phyloP scores from a whole-genome alignment of 176 grass and related monocot genomes.

The Musa beccarii region DNA sequence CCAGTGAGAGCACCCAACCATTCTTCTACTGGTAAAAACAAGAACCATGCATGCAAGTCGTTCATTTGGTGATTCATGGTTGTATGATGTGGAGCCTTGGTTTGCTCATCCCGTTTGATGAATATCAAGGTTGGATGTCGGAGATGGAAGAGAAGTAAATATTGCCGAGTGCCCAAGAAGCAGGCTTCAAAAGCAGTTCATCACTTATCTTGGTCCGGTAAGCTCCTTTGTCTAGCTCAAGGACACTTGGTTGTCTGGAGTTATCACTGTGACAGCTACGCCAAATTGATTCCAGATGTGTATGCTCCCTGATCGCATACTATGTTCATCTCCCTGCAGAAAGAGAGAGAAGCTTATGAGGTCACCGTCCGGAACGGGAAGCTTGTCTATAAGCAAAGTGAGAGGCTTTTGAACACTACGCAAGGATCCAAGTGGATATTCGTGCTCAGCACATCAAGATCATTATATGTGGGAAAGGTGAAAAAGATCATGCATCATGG shows the following conservation, averaged over 20 bases:
- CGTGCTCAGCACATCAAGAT: slow-evolving; percentile 71
- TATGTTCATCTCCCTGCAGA: slow-evolving; percentile 23
- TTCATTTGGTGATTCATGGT: not conserved
- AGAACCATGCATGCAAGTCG: not conserved
- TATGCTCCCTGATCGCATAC: not conserved
- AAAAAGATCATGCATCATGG: not conserved
- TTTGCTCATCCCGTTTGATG: not conserved
- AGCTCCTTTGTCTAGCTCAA: slow-evolving; percentile 7
- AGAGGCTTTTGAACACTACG: slow-evolving; percentile 34
- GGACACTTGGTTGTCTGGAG: not conserved
- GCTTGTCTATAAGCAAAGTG: slow-evolving; percentile 46
- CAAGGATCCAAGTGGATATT: slow-evolving; percentile 97
- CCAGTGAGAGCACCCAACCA: slow-evolving; percentile 61
- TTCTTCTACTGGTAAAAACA: slow-evolving; percentile 89
- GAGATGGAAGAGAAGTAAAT: slow-evolving; percentile 47
- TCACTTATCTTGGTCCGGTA: slow-evolving; percentile 86
- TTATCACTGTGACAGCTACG: not conserved
- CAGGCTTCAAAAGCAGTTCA: slow-evolving; percentile 62
- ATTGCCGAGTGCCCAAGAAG: slow-evolving; percentile 55
- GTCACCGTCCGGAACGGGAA: slow-evolving; percentile 55
- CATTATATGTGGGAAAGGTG: slow-evolving; percentile 70
- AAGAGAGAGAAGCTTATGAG: slow-evolving; percentile 58
- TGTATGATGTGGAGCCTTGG: not conserved
- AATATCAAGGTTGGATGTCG: slow-evolving; percentile 57
- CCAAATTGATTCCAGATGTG: not conserved